Evolutionary conservation across 1,284 basidiomycete genomes (phyloP), one percentile per base, ranked within the genome.

Genomic region (Pulveroboletus ridleyi): DNA sequence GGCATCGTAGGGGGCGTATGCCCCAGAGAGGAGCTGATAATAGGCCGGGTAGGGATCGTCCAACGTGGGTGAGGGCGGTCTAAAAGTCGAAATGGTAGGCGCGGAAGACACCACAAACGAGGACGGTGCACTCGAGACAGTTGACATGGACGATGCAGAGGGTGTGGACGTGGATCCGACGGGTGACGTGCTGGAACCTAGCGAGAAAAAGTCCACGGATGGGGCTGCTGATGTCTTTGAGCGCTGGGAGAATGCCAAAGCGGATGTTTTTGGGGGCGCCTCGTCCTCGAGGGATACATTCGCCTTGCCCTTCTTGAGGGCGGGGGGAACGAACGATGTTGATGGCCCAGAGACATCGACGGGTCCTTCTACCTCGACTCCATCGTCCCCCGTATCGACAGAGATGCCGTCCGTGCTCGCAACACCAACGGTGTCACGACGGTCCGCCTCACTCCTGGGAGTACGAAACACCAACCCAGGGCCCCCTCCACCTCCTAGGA

Each of bases 31-130:
- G 35, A 92, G 84, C 67, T 90, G 88, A 76, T 96, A 96, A 79
- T 95, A 96, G 4, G 95, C 95, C 4, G 95, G 95, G 76, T 95
- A 95, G 23, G 87, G 86, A 74, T 96, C 95, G 25, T 82, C 80
- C 2, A 86, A 82, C 7, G 88, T 90, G 0, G 95, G 95, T 62
- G 89, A 86, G 2, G 94, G 94, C 0, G 91, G 88, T 49, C 86
- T 81, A 72, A 90, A 95, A 59, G 89, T 89, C 20, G 89, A 84
- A 13, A 94, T 75, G 33, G 77, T 77, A 10, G 92, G 91, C 0
- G 92, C 91, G 41, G 92, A 86, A 13, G 89, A 89, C n/a, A 86
- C 44, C 9, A 77, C 60, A n/a, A 64, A 56, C 22, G 65, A 57
- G 39, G 70, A 49, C 15, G 64, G 67, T 20, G 60, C 63, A 29